Evolutionary conservation across 306 rosid species (phyloP).

Genomic region (Spatholobus suberectus): DNA sequence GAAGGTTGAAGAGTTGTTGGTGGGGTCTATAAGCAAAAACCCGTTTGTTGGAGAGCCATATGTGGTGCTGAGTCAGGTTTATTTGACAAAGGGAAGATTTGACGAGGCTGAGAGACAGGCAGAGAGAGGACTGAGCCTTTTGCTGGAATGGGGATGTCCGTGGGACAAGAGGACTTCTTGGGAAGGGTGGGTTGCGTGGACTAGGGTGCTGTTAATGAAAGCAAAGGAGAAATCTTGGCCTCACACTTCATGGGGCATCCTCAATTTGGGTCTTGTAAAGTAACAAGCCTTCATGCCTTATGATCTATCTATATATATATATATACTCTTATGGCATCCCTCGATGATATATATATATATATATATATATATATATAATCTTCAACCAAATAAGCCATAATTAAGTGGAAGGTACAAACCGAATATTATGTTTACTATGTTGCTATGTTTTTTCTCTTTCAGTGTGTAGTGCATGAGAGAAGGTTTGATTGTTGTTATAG

Average conservation of each 20-base stretch:
- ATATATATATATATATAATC: neutral
- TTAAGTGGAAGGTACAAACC: no score
- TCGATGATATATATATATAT: no score
- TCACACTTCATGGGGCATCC: slow-evolving; percentile 72
- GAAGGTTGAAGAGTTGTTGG: slow-evolving; percentile 59
- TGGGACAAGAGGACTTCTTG: slow-evolving; percentile 97
- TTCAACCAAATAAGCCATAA: neutral
- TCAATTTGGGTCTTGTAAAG: slow-evolving; percentile 82
- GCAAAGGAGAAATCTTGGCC: slow-evolving; percentile 87
- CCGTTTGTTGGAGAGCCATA: slow-evolving; percentile 85
- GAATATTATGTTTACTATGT: no score
- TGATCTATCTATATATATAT: no score
- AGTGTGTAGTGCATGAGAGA: no score
- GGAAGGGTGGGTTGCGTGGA: slow-evolving; percentile 98
- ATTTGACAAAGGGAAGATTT: slow-evolving; percentile 57
- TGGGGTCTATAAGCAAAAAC: slow-evolving; percentile 63
- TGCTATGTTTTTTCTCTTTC: no score
- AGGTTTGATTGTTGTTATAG: no score
- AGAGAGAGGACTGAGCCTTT: slow-evolving; percentile 64
- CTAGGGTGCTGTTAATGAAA: slow-evolving; percentile 72
- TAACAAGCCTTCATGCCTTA: slow-evolving; percentile 15
- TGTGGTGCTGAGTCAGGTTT: slow-evolving; percentile 72
- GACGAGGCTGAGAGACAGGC: slow-evolving; percentile 79
- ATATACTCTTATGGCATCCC: no score
- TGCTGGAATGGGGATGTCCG: slow-evolving; percentile 80